Percentiles rank a stretch among this genome's conserved stretches.
These are phyloP conservation scores for Rhizopogon salebrosus DNA, from an alignment of 768 basidiomycete species.

Conservation along the genomic window DNA sequence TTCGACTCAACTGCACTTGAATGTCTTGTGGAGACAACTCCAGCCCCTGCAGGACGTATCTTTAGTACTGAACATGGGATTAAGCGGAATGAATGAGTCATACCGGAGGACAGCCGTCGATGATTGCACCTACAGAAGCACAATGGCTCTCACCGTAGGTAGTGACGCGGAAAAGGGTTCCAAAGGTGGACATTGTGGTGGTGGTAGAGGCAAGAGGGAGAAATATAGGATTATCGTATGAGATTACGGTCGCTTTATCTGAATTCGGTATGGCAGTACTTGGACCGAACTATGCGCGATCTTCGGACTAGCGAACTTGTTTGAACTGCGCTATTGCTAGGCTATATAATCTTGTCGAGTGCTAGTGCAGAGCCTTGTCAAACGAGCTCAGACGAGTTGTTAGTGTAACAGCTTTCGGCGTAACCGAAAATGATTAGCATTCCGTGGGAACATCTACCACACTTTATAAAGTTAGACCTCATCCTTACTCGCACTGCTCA, in stretches of 20 bases:
- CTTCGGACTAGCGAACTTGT: background rate
- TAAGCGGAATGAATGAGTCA: constrained; percentile 19
- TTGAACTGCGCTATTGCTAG: background rate
- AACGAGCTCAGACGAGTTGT: background rate
- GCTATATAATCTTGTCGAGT: no score
- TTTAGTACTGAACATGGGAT: constrained; percentile 11
- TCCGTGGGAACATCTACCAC: constrained; percentile 2
- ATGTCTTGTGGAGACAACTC: constrained; percentile 77
- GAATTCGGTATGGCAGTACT: constrained; percentile 16
- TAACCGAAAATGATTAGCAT: background rate
- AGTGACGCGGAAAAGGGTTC: constrained; percentile 86
- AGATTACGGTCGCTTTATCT: constrained; percentile 3
- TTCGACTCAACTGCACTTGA: constrained; percentile 84
- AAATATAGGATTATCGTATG: background rate
- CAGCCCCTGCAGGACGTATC: constrained; percentile 56
- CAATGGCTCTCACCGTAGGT: constrained; percentile 99
- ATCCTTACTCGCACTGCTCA: no score
- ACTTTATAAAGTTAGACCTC: background rate
- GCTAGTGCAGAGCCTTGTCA: constrained; percentile 2
- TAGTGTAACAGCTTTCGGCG: constrained; percentile 3
- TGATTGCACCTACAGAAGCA: constrained; percentile 92
- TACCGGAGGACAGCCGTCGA: constrained; percentile 97
- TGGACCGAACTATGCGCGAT: constrained; percentile 15
- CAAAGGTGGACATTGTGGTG: constrained; percentile 86
- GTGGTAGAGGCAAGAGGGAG: constrained; percentile 9